These are phyloP conservation scores for Chlorella sp. DNA, from an alignment of 139 green algal species.

Conservation along the genomic window DNA sequence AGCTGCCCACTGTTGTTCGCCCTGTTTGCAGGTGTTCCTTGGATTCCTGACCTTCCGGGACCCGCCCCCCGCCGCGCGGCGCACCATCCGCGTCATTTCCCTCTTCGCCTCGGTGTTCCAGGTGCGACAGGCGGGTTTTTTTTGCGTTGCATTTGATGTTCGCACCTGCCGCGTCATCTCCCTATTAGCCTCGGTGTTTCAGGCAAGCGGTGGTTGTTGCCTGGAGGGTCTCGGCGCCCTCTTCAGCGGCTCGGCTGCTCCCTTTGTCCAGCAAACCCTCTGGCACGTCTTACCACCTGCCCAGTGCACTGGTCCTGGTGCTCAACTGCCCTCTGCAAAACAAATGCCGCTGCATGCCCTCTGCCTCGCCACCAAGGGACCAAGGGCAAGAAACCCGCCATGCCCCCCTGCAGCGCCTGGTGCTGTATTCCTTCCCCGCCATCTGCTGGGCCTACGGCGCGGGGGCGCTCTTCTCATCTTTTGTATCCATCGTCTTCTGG, in stretches of 20 bases:
- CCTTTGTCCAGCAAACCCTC: not conserved
- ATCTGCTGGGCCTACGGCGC: conserved; percentile 90
- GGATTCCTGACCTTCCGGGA: conserved; percentile 77
- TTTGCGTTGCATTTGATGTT: too few relatives aligned
- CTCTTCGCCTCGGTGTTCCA: conserved; percentile 65
- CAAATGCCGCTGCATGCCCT: too few relatives aligned
- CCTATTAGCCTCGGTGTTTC: conserved; percentile 29
- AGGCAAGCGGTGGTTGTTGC: too few relatives aligned
- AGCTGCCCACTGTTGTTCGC: too few relatives aligned
- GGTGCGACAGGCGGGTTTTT: not conserved
- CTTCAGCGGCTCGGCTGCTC: not conserved
- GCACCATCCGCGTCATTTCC: conserved; percentile 56
- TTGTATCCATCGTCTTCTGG: conserved; percentile 84
- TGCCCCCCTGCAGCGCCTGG: not conserved
- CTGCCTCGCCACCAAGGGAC: not conserved
- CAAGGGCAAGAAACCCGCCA: not conserved
- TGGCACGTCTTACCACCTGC: not conserved
- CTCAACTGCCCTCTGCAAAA: not conserved
- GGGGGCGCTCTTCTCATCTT: conserved; percentile 75
- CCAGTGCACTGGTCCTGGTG: not conserved
- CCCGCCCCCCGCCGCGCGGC: conserved; percentile 24
- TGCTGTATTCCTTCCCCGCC: conserved; percentile 39
- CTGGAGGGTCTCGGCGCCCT: too few relatives aligned
- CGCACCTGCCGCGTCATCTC: conserved; percentile 57
- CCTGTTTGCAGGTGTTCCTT: conserved; percentile 51